phyloP scores from a whole-genome alignment of 2,329 filamentous ascomycete genomes.

The Spiromastix sp. region DNA sequence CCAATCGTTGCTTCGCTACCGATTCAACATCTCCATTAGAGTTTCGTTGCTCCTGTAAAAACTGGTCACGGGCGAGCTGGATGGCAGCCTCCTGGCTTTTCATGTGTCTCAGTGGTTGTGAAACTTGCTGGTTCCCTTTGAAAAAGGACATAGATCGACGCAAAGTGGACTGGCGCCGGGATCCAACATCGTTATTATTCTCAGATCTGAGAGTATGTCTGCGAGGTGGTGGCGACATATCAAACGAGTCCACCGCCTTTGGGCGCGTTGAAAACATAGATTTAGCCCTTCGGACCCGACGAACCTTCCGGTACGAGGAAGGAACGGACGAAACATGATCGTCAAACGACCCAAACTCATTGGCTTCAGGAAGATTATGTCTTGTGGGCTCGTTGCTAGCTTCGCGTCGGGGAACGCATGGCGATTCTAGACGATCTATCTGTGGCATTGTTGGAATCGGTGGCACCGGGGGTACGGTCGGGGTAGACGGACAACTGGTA shows the following conservation, averaged over 20 bases:
- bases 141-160: slow-evolving; percentile 35
- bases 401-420: too few relatives aligned
- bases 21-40: slow-evolving; percentile 18
- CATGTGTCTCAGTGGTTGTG: slow-evolving; percentile 14
- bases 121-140: slow-evolving; percentile 14
- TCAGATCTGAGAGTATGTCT: slow-evolving; percentile 3
- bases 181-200: slow-evolving; percentile 3
- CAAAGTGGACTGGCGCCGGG: slow-evolving; percentile 17
- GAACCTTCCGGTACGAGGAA: slow-evolving; percentile 39
- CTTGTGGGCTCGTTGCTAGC: too few relatives aligned
- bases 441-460: too few relatives aligned
- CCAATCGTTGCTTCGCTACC: slow-evolving; percentile 17
- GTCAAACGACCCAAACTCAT: too few relatives aligned
- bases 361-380: too few relatives aligned
- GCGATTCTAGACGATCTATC: too few relatives aligned
- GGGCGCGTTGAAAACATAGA: slow-evolving; percentile 38
- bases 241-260: slow-evolving; percentile 15
- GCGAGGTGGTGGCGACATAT: slow-evolving; percentile 4
- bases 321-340: slow-evolving; percentile 29
- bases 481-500: background rate
- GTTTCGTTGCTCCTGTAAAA: slow-evolving; percentile 16
- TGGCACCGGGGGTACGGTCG: too few relatives aligned
- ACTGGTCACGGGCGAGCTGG: slow-evolving; percentile 32
- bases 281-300: slow-evolving; percentile 35
- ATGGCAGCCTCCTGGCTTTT: slow-evolving; percentile 29